Base-by-base conservation (phyloP, 1,284 basidiomycete species). In the Apiotrichum domesticum region DNA sequence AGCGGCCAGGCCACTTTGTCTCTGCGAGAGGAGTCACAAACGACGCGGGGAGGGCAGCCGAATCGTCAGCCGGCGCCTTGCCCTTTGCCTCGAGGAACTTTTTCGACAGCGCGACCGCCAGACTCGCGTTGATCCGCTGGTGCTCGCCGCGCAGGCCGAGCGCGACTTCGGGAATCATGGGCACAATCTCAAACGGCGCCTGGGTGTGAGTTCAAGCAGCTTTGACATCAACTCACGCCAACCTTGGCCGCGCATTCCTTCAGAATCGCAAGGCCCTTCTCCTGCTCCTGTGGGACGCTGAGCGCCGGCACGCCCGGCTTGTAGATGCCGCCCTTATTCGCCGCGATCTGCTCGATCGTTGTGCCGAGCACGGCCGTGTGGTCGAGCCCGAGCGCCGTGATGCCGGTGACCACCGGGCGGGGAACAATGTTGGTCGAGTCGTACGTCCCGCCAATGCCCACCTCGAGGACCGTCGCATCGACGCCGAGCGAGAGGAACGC, bases 361-460 rank as follows among this genome's bases (percentile, higher is more conserved):
- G 88, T 88, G 2, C 96, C 96, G 0, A 99, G 82, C 15, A 98
- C 84, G 57, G 82, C 80, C n/a, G 89, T 86, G 76, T 99, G 96
- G 69, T 98, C 96, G 58, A 98, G 82, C 0, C 96, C 96, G 6
- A 98, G 81, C 9, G 92, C 84, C 6, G 92, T 89, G 43, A 98
- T 82, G 6, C 93, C 96, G 0, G 94, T 90, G 4, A 89, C 88
- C 21, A 94, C 73, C 0, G 96, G 96, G 59, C 83, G 83, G 0
- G 91, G 92, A 1, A 98, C 91, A 60, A 97, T 85, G 70, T 99
- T 99, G 35, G 96, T 99, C 67, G 91, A 92, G 73, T 99, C 96
- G 70, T 90, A 93, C 32, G 84, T 82, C 21, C 96, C 96, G 14
- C 96, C 96, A 21, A 99, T 88, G 13, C 96, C 96, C 40, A 98